Evolutionary conservation across 768 basidiomycete species (phyloP).

Genomic region (Wakefieldia striispora): DNA sequence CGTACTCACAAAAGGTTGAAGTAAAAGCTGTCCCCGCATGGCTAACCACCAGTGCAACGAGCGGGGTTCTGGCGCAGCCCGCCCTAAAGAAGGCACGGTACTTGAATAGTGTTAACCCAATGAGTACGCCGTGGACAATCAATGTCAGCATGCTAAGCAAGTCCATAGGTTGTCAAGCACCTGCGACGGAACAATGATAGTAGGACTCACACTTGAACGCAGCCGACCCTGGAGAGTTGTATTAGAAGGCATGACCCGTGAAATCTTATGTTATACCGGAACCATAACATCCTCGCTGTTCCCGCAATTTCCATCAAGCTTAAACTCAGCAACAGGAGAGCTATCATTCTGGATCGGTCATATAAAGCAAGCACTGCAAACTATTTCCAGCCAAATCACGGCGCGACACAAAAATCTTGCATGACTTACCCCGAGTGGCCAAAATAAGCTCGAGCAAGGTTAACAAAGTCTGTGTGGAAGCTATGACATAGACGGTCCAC

Average conservation of each 20-base stretch:
- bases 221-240: neutral
- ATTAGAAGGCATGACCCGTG: slow-evolving; percentile 11
- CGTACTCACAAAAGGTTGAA: slow-evolving; percentile 7
- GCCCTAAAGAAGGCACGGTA: slow-evolving; percentile 13
- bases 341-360: slow-evolving; percentile 15
- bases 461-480: slow-evolving; percentile 4
- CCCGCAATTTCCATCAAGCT: slow-evolving; percentile 4
- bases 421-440: slow-evolving; percentile 15
- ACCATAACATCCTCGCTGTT: slow-evolving; percentile 1
- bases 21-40: slow-evolving; percentile 13
- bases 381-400: neutral
- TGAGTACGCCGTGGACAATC: slow-evolving; percentile 11
- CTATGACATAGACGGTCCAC: slow-evolving; percentile 9
- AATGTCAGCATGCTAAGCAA: slow-evolving; percentile 13
- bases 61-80: slow-evolving; percentile 15
- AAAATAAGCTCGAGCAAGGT: slow-evolving; percentile 16
- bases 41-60: slow-evolving; percentile 20
- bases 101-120: slow-evolving; percentile 20
- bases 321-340: slow-evolving; percentile 2
- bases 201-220: slow-evolving; percentile 9
- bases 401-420: neutral
- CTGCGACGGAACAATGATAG: neutral
- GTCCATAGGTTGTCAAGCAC: neutral
- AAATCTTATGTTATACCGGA: neutral
- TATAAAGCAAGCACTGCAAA: slow-evolving; percentile 19